These are phyloP conservation scores for Fusarium sp. DNA, from an alignment of 2,329 filamentous ascomycete genomes.

Conservation along the genomic window DNA sequence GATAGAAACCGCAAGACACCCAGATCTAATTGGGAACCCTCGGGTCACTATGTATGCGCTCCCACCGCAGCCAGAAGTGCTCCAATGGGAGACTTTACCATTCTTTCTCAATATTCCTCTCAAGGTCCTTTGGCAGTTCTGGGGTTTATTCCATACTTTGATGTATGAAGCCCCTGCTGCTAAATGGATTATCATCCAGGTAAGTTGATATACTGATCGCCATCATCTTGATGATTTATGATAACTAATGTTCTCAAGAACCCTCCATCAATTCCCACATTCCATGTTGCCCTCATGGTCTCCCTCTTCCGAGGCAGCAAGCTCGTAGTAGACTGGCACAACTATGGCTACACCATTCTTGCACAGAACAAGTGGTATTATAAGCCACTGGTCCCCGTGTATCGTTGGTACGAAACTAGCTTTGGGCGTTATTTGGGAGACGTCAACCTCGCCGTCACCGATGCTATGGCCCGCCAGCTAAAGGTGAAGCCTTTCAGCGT, in stretches of 20 bases:
- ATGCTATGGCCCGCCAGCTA: conserved; percentile 86
- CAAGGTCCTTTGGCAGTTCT: conserved; percentile 88
- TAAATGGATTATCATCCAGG: conserved; percentile 88
- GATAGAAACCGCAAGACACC: conserved; percentile 82
- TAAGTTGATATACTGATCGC: conserved; percentile 51
- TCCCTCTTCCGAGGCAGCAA: conserved; percentile 83
- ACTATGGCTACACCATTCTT: conserved; percentile 96
- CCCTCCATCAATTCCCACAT: conserved; percentile 92
- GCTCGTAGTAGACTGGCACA: conserved; percentile 97
- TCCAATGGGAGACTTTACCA: conserved; percentile 77
- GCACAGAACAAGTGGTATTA: conserved; percentile 67
- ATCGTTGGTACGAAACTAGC: conserved; percentile 80
- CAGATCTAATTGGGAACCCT: conserved; percentile 77
- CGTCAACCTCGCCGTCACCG: conserved; percentile 87
- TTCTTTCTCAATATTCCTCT: conserved; percentile 84
- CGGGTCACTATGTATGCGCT: conserved; percentile 80
- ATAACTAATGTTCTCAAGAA: conserved; percentile 68
- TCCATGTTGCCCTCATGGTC: conserved; percentile 79
- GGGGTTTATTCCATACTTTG: conserved; percentile 77
- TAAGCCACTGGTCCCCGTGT: conserved; percentile 83
- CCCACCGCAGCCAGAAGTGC: conserved; percentile 72
- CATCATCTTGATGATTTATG: neutral
- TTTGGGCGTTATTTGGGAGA: conserved; percentile 76
- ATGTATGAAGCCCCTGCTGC: conserved; percentile 80
- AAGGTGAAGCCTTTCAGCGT: conserved; percentile 73